These are phyloP conservation scores for Leccinum barrowsii DNA, from an alignment of 768 basidiomycete genomes.

Conservation along the genomic window DNA sequence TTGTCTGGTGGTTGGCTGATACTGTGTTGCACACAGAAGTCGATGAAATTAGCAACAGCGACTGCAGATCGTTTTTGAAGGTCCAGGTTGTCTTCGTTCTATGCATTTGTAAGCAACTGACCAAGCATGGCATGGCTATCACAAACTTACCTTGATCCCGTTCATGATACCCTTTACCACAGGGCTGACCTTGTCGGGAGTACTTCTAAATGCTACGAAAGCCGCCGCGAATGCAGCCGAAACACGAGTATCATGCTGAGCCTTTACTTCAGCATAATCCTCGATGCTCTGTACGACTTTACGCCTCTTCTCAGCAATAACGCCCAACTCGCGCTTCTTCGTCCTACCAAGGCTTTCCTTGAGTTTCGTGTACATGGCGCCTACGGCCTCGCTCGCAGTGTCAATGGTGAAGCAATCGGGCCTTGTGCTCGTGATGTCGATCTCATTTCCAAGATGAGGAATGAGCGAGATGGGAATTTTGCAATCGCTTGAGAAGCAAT, in stretches of 20 bases:
- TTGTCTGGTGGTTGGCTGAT: conserved; percentile 89
- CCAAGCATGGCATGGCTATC: background rate
- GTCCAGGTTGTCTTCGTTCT: conserved; percentile 87
- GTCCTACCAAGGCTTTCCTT: conserved; percentile 71
- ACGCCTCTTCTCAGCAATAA: conserved; percentile 72
- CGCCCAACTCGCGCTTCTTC: conserved; percentile 71
- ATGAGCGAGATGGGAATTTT: conserved; percentile 79
- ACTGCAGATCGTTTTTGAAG: conserved; percentile 85
- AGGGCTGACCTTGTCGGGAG: conserved; percentile 93
- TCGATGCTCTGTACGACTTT: conserved; percentile 70
- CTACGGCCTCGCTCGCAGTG: conserved; percentile 69
- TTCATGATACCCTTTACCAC: conserved; percentile 98
- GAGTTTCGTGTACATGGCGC: conserved; percentile 67
- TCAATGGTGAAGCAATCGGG: conserved; percentile 73
- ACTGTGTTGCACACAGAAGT: conserved; percentile 71
- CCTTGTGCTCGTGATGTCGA: conserved; percentile 68
- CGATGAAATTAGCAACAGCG: conserved; percentile 84
- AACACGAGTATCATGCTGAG: conserved; percentile 82
- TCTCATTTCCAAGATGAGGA: conserved; percentile 71
- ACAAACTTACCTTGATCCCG: conserved; percentile 77
- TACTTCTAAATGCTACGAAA: conserved; percentile 79
- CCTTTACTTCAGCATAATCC: conserved; percentile 77
- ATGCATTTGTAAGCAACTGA: conserved; percentile 8
- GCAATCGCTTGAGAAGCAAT: conserved; percentile 80
- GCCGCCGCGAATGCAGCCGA: conserved; percentile 89